phyloP scores from a whole-genome alignment of 2,329 filamentous ascomycete genomes.

The Ceratocystis colombiana region DNA sequence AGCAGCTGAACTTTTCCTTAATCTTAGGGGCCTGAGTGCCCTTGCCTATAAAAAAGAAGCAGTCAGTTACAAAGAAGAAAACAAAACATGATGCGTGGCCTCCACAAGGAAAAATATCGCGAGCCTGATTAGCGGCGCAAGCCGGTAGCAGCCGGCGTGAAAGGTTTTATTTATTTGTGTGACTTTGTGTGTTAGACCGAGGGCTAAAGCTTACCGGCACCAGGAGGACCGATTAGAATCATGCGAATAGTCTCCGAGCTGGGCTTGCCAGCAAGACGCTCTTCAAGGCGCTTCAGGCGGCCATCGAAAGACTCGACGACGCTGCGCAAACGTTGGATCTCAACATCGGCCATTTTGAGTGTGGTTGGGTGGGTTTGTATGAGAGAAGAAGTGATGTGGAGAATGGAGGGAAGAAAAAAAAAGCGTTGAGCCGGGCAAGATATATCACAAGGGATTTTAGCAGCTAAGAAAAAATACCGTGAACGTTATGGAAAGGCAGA shows the following conservation, averaged over 20 bases:
- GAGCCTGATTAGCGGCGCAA: constrained; percentile 4
- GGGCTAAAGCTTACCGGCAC: constrained; percentile 61
- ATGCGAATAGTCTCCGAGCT: constrained; percentile 69
- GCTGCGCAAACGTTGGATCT: constrained; percentile 75
- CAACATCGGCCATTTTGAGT: constrained; percentile 72
- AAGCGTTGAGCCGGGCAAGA: constrained; percentile 14
- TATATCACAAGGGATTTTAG: constrained; percentile 17
- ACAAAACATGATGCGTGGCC: background rate
- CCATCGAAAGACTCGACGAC: constrained; percentile 74
- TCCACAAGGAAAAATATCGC: background rate
- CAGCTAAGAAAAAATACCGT: constrained; percentile 7
- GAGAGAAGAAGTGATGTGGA: constrained; percentile 16
- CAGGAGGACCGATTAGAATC: constrained; percentile 94
- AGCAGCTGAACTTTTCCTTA: constrained; percentile 96
- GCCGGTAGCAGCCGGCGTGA: background rate
- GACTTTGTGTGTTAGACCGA: background rate
- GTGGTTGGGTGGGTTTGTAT: constrained; percentile 26
- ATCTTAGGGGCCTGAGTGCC: constrained; percentile 96
- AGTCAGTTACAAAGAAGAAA: constrained; percentile 13
- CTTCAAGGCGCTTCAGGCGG: constrained; percentile 77
- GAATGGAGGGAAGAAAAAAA: constrained; percentile 14
- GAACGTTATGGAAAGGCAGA: background rate
- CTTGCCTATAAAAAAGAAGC: constrained; percentile 58
- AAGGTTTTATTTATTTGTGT: background rate
- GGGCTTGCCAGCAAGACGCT: constrained; percentile 51